Evolutionary conservation across 2,329 filamentous ascomycete genomes (phyloP).

Genomic region (Pseudopyrenochaeta lycopersici): DNA sequence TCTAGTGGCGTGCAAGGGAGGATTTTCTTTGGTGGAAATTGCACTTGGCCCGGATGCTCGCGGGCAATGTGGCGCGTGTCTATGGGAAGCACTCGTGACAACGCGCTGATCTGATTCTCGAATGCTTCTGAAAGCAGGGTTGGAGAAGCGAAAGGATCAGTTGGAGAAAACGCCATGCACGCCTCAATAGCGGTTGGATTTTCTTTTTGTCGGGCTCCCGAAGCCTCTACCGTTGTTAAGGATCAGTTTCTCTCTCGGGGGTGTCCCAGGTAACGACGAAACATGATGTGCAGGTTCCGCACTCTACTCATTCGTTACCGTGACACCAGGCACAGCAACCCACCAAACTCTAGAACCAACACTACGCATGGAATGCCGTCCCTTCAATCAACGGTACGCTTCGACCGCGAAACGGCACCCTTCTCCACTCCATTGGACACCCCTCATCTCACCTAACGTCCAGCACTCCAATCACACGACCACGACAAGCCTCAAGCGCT

Average conservation of each 20-base stretch:
- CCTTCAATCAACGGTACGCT: neutral
- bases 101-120: neutral
- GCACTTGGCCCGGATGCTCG: neutral
- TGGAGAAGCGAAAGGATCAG: neutral
- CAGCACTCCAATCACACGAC: neutral
- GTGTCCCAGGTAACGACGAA: too few relatives aligned
- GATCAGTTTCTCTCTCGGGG: too few relatives aligned
- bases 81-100: neutral
- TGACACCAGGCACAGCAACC: neutral
- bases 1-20: neutral
- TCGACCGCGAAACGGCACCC: neutral
- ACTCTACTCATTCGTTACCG: neutral
- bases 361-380: neutral
- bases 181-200: neutral
- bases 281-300: neutral
- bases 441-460: neutral
- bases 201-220: neutral
- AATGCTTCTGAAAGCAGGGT: neutral
- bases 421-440: neutral
- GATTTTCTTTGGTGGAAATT: neutral
- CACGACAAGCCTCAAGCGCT: neutral
- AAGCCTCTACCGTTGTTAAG: neutral
- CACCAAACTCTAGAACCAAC: neutral
- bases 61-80: neutral
- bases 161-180: neutral